These are phyloP conservation scores for Tricholoma sp. DNA, from an alignment of 768 basidiomycete species.

Conservation along the genomic window DNA sequence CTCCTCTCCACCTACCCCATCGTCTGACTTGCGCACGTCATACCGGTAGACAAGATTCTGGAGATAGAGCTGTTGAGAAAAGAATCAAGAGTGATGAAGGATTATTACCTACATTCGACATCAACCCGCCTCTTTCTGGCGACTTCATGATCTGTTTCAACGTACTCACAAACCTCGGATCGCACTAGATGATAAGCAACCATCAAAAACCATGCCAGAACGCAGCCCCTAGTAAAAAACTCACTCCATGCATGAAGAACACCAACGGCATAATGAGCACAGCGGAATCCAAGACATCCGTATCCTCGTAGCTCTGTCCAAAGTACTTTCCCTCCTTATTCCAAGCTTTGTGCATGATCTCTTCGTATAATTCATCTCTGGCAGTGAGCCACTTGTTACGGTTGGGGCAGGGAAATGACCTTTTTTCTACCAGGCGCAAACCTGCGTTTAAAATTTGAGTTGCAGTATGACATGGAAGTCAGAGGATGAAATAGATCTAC, in stretches of 20 bases:
- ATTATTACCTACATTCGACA: conserved; percentile 63
- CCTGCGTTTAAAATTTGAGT: conserved; percentile 30
- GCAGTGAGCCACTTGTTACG: conserved; percentile 66
- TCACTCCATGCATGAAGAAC: conserved; percentile 81
- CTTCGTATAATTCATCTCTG: conserved; percentile 85
- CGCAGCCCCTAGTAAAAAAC: conserved; percentile 19
- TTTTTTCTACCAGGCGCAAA: conserved; percentile 89
- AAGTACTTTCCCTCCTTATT: conserved; percentile 66
- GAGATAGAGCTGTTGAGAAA: background rate
- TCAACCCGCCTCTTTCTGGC: conserved; percentile 87
- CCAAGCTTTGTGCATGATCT: conserved; percentile 89
- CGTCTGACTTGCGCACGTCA: conserved; percentile 78
- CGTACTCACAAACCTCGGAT: conserved; percentile 85
- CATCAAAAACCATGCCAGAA: background rate
- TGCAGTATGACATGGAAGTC: background rate
- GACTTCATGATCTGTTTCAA: conserved; percentile 79
- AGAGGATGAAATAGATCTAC: conserved; percentile 25
- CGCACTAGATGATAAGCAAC: conserved; percentile 45
- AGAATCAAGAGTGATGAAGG: background rate
- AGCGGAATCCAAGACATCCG: conserved; percentile 75
- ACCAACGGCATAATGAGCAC: conserved; percentile 91
- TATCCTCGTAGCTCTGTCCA: conserved; percentile 89
- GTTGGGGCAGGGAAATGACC: conserved; percentile 81
- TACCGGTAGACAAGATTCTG: conserved; percentile 88
- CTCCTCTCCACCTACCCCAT: conserved; percentile 95